phyloP scores from a whole-genome alignment of 495 filamentous ascomycete species.

The Podospora bellae-mahoneyi region DNA sequence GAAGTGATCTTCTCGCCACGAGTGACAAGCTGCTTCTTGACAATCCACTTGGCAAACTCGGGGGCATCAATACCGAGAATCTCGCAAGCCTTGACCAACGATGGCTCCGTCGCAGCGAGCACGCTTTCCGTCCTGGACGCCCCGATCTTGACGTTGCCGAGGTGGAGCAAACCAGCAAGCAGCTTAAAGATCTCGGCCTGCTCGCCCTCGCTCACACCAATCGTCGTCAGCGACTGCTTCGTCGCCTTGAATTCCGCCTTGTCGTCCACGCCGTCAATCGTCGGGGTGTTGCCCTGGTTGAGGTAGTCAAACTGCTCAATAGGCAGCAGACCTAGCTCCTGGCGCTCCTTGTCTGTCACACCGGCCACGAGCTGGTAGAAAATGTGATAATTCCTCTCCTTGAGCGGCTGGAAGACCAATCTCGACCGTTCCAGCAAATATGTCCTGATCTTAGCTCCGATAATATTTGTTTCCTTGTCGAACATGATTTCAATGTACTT shows the following conservation, averaged over 20 bases:
- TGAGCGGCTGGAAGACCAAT: slow-evolving; percentile 96
- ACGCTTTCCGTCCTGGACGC: slow-evolving; percentile 84
- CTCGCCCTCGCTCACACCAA: slow-evolving; percentile 70
- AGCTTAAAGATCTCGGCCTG: slow-evolving; percentile 88
- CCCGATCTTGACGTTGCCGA: slow-evolving; percentile 94
- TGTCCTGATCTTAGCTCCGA: slow-evolving; percentile 93
- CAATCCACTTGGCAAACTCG: slow-evolving; percentile 97
- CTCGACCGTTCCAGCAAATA: slow-evolving; percentile 94
- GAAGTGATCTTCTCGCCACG: slow-evolving; percentile 97
- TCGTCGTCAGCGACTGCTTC: slow-evolving; percentile 77
- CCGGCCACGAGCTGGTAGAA: slow-evolving; percentile 99
- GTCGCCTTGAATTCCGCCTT: slow-evolving; percentile 88
- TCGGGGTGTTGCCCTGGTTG: slow-evolving; percentile 88
- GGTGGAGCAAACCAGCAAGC: slow-evolving; percentile 86
- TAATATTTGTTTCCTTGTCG: slow-evolving; percentile 90
- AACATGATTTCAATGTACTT: slow-evolving; percentile 99
- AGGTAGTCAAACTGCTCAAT: slow-evolving; percentile 93
- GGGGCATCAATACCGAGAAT: slow-evolving; percentile 83
- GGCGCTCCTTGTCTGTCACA: slow-evolving; percentile 76
- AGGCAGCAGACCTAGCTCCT: slow-evolving; percentile 70
- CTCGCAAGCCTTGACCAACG: slow-evolving; percentile 73
- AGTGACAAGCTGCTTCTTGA: slow-evolving; percentile 97
- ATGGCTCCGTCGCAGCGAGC: slow-evolving; percentile 74
- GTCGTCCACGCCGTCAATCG: slow-evolving; percentile 94
- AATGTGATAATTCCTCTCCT: slow-evolving; percentile 98